Conservation (phyloP, 2,329 filamentous ascomycete genomes). For the Knufia petricola region DNA sequence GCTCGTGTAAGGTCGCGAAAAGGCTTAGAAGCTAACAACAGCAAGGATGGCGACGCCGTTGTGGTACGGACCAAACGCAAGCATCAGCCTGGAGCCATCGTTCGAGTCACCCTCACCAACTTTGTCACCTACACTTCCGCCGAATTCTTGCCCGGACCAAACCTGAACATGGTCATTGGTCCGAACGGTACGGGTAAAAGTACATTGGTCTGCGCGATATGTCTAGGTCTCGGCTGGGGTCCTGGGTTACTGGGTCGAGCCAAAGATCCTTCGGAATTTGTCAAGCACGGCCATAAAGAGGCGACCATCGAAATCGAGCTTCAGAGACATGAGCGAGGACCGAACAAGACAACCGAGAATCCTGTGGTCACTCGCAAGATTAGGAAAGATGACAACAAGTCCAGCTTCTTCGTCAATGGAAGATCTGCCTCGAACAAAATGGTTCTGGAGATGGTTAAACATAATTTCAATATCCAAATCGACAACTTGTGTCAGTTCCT, state of each 20-base stretch:
- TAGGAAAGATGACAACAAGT: constrained; percentile 69
- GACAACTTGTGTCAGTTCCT: constrained; percentile 97
- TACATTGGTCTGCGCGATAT: constrained; percentile 93
- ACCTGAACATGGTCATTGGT: constrained; percentile 95
- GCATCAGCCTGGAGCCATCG: constrained; percentile 69
- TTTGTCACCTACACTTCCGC: constrained; percentile 93
- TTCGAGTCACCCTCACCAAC: constrained; percentile 73
- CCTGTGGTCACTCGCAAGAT: constrained; percentile 67
- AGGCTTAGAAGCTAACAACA: neutral
- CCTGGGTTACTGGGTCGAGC: constrained; percentile 71
- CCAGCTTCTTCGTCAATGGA: constrained; percentile 68
- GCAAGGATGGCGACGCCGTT: neutral
- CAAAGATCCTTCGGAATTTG: constrained; percentile 75
- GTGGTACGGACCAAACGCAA: constrained; percentile 6
- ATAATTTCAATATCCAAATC: constrained; percentile 74
- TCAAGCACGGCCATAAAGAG: constrained; percentile 73
- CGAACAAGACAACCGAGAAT: constrained; percentile 47
- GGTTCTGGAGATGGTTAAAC: constrained; percentile 56
- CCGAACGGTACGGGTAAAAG: constrained; percentile 99
- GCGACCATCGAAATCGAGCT: constrained; percentile 88
- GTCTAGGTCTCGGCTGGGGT: constrained; percentile 77
- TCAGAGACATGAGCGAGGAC: constrained; percentile 46
- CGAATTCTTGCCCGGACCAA: constrained; percentile 83
- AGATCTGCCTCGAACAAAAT: constrained; percentile 50
- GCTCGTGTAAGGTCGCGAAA: constrained; percentile 2